Conservation (phyloP, 768 basidiomycete species). For the Rhodotorula babjevae region DNA sequence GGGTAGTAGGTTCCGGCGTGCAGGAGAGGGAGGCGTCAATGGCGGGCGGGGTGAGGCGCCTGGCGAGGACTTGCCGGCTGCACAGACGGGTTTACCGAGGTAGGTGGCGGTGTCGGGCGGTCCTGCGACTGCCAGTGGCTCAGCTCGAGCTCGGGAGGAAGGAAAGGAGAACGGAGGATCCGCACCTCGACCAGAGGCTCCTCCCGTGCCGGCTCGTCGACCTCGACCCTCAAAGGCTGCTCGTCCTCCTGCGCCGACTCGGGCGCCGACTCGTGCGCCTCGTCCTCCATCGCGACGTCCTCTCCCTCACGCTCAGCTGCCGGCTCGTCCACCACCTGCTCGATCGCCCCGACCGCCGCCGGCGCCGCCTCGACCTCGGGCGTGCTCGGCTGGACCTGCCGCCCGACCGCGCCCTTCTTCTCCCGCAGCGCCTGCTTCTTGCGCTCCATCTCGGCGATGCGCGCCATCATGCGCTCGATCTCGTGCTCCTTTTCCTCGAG, state of each 20-base stretch:
- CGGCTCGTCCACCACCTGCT: background rate
- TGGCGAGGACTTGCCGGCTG: slow-evolving; percentile 23
- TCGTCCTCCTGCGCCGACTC: background rate
- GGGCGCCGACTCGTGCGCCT: background rate
- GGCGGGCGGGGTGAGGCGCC: background rate
- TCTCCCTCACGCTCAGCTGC: background rate
- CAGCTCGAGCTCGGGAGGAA: too few species aligned
- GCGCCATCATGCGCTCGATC: slow-evolving; percentile 47
- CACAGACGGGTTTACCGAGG: background rate
- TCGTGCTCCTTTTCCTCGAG: slow-evolving; percentile 53
- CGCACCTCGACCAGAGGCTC: background rate
- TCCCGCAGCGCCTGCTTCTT: slow-evolving; percentile 11
- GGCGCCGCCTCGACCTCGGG: too few species aligned
- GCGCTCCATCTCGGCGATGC: slow-evolving; percentile 20
- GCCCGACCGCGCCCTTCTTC: background rate
- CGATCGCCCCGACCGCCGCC: background rate
- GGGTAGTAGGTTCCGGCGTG: too few species aligned
- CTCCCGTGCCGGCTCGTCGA: background rate
- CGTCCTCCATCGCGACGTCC: background rate
- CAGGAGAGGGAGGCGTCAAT: background rate
- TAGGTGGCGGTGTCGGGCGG: background rate
- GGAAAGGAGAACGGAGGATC: background rate
- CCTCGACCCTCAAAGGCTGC: too few species aligned
- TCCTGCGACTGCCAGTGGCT: background rate
- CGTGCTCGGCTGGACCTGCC: too few species aligned